Conservation (phyloP, 2,329 filamentous ascomycete species). For the Alternaria longipes region DNA sequence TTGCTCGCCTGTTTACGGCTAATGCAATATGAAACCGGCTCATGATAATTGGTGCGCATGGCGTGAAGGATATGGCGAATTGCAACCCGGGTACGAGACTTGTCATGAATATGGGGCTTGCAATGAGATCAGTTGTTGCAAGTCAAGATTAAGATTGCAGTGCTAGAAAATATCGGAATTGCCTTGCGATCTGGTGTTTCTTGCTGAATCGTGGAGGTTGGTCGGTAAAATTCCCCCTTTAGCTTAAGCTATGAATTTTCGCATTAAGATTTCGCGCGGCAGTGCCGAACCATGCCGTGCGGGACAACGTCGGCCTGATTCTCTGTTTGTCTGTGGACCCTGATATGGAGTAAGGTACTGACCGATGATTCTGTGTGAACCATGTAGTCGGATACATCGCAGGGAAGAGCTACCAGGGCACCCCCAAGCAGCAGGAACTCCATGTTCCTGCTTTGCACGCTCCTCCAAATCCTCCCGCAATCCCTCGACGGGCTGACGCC, state of each 20-base stretch:
- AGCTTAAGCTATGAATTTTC: neutral
- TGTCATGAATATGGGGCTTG: conserved; percentile 1
- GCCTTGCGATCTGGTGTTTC: neutral
- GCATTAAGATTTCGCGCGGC: conserved; percentile 7
- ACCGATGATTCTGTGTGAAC: conserved; percentile 12
- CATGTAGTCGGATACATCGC: conserved; percentile 11
- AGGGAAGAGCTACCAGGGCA: conserved; percentile 8
- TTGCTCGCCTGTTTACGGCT: conserved; percentile 20
- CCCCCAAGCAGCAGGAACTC: conserved; percentile 18
- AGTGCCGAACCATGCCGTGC: conserved; percentile 14
- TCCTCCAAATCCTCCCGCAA: conserved; percentile 23
- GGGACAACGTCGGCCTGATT: conserved; percentile 8
- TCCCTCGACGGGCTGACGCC: conserved; percentile 10
- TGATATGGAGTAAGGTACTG: conserved; percentile 3
- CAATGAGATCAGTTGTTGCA: neutral
- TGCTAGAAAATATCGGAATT: conserved; percentile 1
- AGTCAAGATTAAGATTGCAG: conserved; percentile 9
- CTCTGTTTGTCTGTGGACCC: conserved; percentile 7
- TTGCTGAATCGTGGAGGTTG: conserved; percentile 1
- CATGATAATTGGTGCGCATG: conserved; percentile 10
- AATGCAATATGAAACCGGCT: conserved; percentile 12
- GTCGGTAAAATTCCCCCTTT: conserved; percentile 4
- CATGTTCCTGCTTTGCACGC: conserved; percentile 15
- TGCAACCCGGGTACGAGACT: neutral
- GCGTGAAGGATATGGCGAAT: conserved; percentile 11